A percentile compares a stretch with the other conserved stretches of the same genome.
Conservation (phyloP, 2,329 filamentous ascomycete genomes). For the Trichophyton verrucosum region DNA sequence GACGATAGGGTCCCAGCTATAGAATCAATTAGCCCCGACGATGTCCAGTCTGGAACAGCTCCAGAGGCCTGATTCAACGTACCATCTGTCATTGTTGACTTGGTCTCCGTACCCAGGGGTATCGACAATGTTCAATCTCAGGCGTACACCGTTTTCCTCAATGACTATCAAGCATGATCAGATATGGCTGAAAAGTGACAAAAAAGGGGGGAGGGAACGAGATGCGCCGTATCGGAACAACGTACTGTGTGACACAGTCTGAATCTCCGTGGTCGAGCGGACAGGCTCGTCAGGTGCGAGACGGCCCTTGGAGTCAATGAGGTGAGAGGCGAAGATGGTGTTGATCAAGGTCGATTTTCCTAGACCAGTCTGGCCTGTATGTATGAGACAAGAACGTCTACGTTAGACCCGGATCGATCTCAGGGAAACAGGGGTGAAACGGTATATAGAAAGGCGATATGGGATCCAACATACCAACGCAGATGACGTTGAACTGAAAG, state of each 20-base stretch:
- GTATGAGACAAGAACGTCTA: neutral
- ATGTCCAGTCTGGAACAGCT: neutral
- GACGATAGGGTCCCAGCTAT: slow-evolving; percentile 93
- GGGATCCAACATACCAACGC: slow-evolving; percentile 64
- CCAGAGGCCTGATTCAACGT: slow-evolving; percentile 12
- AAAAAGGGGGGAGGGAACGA: neutral
- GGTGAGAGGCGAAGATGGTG: slow-evolving; percentile 98
- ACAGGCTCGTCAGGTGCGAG: slow-evolving; percentile 84
- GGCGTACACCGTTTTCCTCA: slow-evolving; percentile 96
- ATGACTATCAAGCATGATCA: slow-evolving; percentile 46
- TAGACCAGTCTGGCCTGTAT: slow-evolving; percentile 83
- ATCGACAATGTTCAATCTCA: slow-evolving; percentile 96
- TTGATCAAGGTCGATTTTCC: slow-evolving; percentile 99
- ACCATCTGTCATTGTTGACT: slow-evolving; percentile 98
- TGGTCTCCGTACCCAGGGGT: slow-evolving; percentile 96
- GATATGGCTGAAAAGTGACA: neutral
- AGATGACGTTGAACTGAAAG: slow-evolving; percentile 99
- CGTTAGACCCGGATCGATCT: neutral
- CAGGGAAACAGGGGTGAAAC: neutral
- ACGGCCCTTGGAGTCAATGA: slow-evolving; percentile 97
- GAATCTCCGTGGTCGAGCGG: slow-evolving; percentile 93
- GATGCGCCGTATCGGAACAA: slow-evolving; percentile 10
- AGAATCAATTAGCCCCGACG: slow-evolving; percentile 2
- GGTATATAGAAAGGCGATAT: neutral
- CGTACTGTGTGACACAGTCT: slow-evolving; percentile 79